phyloP scores from a whole-genome alignment of 192 early-diverging fungal genomes.

The Chytriomyces sp. region DNA sequence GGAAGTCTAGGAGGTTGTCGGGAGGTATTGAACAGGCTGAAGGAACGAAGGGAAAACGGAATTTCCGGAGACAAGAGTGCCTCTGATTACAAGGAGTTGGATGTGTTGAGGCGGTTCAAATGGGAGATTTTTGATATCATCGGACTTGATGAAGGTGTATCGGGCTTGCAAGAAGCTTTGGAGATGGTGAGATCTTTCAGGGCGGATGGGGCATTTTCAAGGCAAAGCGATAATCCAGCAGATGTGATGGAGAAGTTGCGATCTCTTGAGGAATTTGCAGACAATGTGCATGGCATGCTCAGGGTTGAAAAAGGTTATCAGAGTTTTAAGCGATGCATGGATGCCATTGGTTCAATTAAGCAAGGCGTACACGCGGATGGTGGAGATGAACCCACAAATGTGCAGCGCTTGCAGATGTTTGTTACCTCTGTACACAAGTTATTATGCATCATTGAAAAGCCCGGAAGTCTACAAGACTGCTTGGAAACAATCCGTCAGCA shows the following conservation, averaged over 20 bases:
- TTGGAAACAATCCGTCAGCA: constrained; percentile 23
- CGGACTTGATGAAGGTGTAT: not conserved
- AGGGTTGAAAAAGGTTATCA: not conserved
- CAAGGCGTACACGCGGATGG: no score
- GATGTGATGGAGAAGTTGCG: not conserved
- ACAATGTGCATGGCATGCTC: not conserved
- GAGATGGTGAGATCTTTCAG: no score
- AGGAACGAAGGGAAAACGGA: not conserved
- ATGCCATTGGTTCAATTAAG: no score
- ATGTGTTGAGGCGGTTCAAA: not conserved
- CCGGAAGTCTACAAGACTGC: constrained; percentile 30
- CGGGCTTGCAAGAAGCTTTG: no score
- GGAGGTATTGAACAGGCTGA: constrained; percentile 11
- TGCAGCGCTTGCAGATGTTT: constrained; percentile 8
- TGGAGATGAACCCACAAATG: no score
- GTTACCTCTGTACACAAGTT: constrained; percentile 30
- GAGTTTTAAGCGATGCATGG: no score
- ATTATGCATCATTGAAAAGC: constrained; percentile 20
- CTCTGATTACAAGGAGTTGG: not conserved
- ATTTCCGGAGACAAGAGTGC: not conserved
- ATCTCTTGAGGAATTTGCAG: not conserved
- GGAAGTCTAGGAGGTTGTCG: constrained; percentile 12
- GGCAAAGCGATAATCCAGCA: no score
- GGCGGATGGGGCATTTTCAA: no score
- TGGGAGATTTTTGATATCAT: not conserved